Evolutionary conservation across 805 yeast genomes (phyloP).

Genomic region (Candida piceae): DNA sequence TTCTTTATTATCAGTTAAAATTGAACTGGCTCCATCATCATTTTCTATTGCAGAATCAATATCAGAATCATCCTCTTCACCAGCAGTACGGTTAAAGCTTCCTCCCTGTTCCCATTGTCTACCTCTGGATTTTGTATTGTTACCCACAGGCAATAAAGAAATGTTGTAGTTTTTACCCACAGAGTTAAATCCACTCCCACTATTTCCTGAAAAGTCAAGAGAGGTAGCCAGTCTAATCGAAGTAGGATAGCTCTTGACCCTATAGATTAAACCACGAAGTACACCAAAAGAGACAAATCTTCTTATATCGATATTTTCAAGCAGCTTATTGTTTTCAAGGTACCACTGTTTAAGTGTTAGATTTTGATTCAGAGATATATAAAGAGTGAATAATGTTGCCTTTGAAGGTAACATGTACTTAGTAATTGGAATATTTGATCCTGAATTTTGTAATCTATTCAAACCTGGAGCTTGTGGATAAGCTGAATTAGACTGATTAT

Average conservation of each 20-base stretch:
- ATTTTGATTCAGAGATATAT: constrained; percentile 74
- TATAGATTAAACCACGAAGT: constrained; percentile 71
- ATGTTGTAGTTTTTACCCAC: too few relatives aligned
- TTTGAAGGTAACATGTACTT: constrained; percentile 49
- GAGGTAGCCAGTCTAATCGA: constrained; percentile 36
- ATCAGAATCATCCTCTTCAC: background rate
- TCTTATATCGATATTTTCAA: constrained; percentile 72
- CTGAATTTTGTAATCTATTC: constrained; percentile 1
- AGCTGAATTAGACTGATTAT: too few relatives aligned
- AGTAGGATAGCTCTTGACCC: constrained; percentile 75
- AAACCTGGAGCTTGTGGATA: background rate
- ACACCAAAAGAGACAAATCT: constrained; percentile 85
- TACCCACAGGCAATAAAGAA: too few relatives aligned
- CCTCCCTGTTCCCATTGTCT: too few relatives aligned
- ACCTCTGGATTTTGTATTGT: too few relatives aligned
- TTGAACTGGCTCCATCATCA: background rate
- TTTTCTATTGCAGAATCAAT: background rate
- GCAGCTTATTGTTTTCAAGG: constrained; percentile 49
- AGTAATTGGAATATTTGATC: constrained; percentile 2
- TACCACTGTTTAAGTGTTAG: constrained; percentile 80
- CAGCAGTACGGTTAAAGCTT: too few relatives aligned
- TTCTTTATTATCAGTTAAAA: constrained; percentile 7
- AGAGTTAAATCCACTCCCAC: too few relatives aligned
- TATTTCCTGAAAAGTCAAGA: constrained; percentile 28
- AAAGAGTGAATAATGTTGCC: constrained; percentile 64